These are phyloP conservation scores for Diplodia seriata DNA, from an alignment of 2,329 filamentous ascomycete genomes.

Conservation along the genomic window DNA sequence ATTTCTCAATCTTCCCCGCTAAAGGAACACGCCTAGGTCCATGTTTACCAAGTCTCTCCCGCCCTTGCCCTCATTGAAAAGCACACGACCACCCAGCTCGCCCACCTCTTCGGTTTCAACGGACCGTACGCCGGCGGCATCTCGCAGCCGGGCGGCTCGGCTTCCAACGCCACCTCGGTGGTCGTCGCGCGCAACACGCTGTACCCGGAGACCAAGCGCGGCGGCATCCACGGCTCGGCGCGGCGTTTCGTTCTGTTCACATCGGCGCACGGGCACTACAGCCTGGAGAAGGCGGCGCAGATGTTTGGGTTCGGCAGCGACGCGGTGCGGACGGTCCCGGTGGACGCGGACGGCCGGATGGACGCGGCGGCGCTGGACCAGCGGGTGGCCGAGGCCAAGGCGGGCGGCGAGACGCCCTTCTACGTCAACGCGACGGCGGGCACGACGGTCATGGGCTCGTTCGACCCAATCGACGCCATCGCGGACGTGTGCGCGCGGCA, in stretches of 20 bases:
- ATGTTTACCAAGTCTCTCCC: slow-evolving; percentile 93
- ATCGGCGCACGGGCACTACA: slow-evolving; percentile 89
- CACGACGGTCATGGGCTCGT: slow-evolving; percentile 90
- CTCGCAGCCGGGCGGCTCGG: slow-evolving; percentile 78
- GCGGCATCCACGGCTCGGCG: slow-evolving; percentile 65
- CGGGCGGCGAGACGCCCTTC: slow-evolving; percentile 78
- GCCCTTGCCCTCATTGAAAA: slow-evolving; percentile 89
- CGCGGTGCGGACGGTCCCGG: slow-evolving; percentile 75
- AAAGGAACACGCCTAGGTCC: slow-evolving; percentile 59
- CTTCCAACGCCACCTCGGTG: slow-evolving; percentile 84
- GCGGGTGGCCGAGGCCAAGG: slow-evolving; percentile 66
- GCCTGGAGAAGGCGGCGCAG: slow-evolving; percentile 91
- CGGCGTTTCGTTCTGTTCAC: slow-evolving; percentile 83
- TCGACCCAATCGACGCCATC: slow-evolving; percentile 78
- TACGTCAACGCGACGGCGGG: slow-evolving; percentile 97
- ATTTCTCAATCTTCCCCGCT: neutral
- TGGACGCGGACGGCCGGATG: slow-evolving; percentile 78
- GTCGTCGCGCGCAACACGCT: slow-evolving; percentile 87
- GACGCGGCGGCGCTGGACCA: slow-evolving; percentile 68
- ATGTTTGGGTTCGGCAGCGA: slow-evolving; percentile 82
- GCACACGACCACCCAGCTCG: slow-evolving; percentile 74
- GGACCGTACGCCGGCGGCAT: slow-evolving; percentile 74
- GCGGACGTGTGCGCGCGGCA: slow-evolving; percentile 72
- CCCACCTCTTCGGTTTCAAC: slow-evolving; percentile 76
- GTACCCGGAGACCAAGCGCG: slow-evolving; percentile 76